Conservation (phyloP, 768 basidiomycete genomes). For the Tubosaeta brunneosetosa region DNA sequence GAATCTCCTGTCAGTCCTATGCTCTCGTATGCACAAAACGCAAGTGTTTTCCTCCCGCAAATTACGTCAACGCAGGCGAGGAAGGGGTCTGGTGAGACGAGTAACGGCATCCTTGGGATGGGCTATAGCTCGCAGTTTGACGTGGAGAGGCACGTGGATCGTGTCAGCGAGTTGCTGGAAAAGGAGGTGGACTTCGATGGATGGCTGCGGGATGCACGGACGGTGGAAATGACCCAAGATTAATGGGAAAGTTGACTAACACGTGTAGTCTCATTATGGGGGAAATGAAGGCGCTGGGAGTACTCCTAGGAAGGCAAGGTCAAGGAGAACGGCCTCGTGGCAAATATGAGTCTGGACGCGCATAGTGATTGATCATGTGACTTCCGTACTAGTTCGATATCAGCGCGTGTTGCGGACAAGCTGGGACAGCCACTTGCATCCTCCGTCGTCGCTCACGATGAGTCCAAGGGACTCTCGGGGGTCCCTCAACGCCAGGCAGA, state of each 20-base stretch:
- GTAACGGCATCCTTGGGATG: constrained; percentile 32
- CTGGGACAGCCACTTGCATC: constrained; percentile 21
- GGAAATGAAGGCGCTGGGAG: constrained; percentile 9
- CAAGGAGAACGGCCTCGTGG: constrained; percentile 30
- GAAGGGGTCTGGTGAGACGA: constrained; percentile 15
- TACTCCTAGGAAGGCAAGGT: constrained; percentile 22
- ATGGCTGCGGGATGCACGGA: constrained; percentile 44
- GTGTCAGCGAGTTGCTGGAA: constrained; percentile 52
- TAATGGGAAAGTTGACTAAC: constrained; percentile 8
- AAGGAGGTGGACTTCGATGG: constrained; percentile 54
- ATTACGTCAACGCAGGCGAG: constrained; percentile 34
- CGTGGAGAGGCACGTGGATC: constrained; percentile 49
- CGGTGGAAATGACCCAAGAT: constrained; percentile 26
- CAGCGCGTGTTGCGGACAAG: constrained; percentile 29
- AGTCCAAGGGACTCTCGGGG: constrained; percentile 32
- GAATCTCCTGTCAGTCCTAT: constrained; percentile 33
- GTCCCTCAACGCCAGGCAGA: constrained; percentile 63
- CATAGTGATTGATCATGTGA: constrained; percentile 26
- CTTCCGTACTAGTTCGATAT: constrained; percentile 29
- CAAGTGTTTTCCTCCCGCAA: constrained; percentile 34
- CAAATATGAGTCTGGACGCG: constrained; percentile 15
- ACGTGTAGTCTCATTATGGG: constrained; percentile 21
- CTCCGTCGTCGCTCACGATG: constrained; percentile 25
- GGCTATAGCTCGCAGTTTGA: constrained; percentile 58
- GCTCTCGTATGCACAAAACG: constrained; percentile 34